These are phyloP conservation scores for Darksidea phi DNA, from an alignment of 495 filamentous ascomycete genomes.

Conservation along the genomic window DNA sequence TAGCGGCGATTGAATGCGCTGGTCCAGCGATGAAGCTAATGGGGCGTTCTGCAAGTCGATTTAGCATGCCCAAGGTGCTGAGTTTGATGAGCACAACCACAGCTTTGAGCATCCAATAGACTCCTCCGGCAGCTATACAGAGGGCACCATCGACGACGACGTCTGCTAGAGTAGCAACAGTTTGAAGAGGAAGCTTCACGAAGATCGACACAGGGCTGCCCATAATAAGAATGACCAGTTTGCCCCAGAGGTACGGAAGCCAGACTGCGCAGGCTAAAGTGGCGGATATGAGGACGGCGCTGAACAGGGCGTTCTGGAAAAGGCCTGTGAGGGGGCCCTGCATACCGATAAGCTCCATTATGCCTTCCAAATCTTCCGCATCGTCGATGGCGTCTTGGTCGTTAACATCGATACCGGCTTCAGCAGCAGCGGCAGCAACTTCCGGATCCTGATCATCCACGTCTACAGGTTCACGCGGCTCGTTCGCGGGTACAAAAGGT, in stretches of 20 bases:
- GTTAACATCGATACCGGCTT: slow-evolving; percentile 58
- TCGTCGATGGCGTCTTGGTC: slow-evolving; percentile 63
- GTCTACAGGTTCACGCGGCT: slow-evolving; percentile 19
- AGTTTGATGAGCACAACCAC: slow-evolving; percentile 49
- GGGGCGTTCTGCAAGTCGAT: slow-evolving; percentile 6
- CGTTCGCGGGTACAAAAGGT: slow-evolving; percentile 56
- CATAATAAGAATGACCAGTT: slow-evolving; percentile 72
- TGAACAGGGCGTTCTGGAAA: slow-evolving; percentile 92
- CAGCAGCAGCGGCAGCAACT: slow-evolving; percentile 46
- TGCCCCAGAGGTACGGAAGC: slow-evolving; percentile 87
- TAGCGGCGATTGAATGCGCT: slow-evolving; percentile 28
- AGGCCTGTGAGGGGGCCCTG: slow-evolving; percentile 86
- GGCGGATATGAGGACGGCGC: slow-evolving; percentile 80
- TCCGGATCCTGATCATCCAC: slow-evolving; percentile 41
- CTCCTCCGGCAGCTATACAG: slow-evolving; percentile 55
- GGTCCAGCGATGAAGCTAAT: slow-evolving; percentile 22
- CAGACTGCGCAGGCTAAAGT: slow-evolving; percentile 84
- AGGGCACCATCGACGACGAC: slow-evolving; percentile 63
- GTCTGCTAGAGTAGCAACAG: slow-evolving; percentile 69
- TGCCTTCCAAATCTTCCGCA: slow-evolving; percentile 94
- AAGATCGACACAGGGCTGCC: slow-evolving; percentile 72
- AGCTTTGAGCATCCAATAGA: slow-evolving; percentile 54
- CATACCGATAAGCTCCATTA: slow-evolving; percentile 95
- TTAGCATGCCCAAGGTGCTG: slow-evolving; percentile 34
- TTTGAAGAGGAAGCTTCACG: slow-evolving; percentile 66